Evolutionary conservation across 495 filamentous ascomycete species (phyloP).

Genomic region (Apodospora peruviana): DNA sequence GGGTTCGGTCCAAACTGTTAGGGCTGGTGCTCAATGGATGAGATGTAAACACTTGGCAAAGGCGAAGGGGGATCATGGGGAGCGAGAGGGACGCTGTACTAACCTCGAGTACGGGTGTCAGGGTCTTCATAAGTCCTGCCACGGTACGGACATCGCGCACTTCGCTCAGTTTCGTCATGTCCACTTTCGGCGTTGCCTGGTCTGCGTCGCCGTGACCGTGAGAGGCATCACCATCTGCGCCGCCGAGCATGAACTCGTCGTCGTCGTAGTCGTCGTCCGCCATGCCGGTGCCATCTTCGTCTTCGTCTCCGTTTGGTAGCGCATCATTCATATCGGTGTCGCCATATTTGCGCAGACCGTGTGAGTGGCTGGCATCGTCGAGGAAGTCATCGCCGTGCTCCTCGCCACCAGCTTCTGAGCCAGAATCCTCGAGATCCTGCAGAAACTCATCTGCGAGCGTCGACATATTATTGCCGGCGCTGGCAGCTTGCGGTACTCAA

Average conservation of each 20-base stretch:
- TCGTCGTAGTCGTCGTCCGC: constrained; percentile 41
- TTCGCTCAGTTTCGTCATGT: constrained; percentile 69
- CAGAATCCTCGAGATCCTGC: constrained; percentile 81
- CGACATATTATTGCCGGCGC: constrained; percentile 47
- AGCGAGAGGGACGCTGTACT: constrained; percentile 28
- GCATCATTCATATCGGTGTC: constrained; percentile 22
- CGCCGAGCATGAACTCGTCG: constrained; percentile 52
- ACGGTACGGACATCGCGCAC: constrained; percentile 72
- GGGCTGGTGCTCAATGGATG: constrained; percentile 41
- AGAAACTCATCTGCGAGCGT: constrained; percentile 77
- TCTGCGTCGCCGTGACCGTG: constrained; percentile 58
- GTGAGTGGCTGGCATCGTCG: constrained; percentile 19
- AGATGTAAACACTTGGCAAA: constrained; percentile 45
- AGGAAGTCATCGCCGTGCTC: constrained; percentile 42
- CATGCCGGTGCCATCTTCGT: constrained; percentile 31
- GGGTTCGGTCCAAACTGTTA: constrained; percentile 50
- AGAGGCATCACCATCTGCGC: constrained; percentile 28
- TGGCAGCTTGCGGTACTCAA: neutral
- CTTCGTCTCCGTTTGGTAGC: constrained; percentile 35
- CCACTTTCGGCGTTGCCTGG: constrained; percentile 65
- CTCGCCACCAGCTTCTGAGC: constrained; percentile 53
- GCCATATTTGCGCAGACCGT: constrained; percentile 17
- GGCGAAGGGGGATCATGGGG: constrained; percentile 9
- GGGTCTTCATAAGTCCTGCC: constrained; percentile 66
- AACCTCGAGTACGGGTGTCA: constrained; percentile 75